Conservation (phyloP, 2,329 filamentous ascomycete species). For the Lanzia echinophila region DNA sequence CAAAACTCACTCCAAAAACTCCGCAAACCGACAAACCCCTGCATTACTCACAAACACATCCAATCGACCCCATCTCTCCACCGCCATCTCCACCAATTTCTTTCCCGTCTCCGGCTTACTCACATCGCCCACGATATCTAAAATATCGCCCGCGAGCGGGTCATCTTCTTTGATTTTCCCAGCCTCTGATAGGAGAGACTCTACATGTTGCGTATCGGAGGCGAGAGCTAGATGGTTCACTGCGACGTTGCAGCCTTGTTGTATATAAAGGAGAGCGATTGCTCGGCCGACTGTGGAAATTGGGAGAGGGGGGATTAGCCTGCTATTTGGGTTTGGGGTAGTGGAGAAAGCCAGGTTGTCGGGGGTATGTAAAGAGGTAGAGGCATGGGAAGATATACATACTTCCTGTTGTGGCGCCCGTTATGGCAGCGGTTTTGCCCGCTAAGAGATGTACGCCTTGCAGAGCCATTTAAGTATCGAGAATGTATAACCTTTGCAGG, state of each 20-base stretch:
- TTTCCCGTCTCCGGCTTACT: conserved; percentile 65
- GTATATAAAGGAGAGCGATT: conserved; percentile 72
- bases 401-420: conserved; percentile 11
- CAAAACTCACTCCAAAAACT: conserved; percentile 62
- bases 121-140: conserved; percentile 71
- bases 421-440: conserved; percentile 10
- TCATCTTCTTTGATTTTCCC: conserved; percentile 38
- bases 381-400: not conserved
- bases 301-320: not conserved
- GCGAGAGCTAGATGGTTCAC: conserved; percentile 69
- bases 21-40: conserved; percentile 80
- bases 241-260: conserved; percentile 70
- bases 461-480: not conserved
- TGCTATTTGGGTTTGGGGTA: conserved; percentile 34
- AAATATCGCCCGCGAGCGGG: conserved; percentile 45
- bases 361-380: not conserved
- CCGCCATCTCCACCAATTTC: conserved; percentile 59
- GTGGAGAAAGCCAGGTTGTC: conserved; percentile 40
- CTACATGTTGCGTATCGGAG: conserved; percentile 44
- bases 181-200: conserved; percentile 47
- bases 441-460: conserved; percentile 1
- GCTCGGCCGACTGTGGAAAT: conserved; percentile 61
- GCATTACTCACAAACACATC: conserved; percentile 85
- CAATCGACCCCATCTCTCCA: conserved; percentile 53
- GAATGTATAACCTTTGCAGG: not conserved